Conservation (phyloP, 495 filamentous ascomycete species). For the Rusavskia elegans region DNA sequence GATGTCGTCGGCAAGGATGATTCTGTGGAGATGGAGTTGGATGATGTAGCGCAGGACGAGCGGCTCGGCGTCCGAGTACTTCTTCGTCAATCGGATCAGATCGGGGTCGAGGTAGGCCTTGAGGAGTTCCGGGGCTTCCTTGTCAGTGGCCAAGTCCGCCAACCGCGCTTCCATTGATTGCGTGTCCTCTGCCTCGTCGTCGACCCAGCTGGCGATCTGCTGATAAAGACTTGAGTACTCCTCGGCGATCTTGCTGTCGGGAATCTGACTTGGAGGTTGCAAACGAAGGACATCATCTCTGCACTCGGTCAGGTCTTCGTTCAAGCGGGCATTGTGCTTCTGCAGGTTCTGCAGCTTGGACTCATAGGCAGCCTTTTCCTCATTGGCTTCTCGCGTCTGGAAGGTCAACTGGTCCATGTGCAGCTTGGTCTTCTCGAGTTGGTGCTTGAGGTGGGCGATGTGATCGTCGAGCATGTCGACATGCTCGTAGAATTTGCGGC, state of each 20-base stretch:
- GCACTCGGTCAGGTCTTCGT: slow-evolving; percentile 9
- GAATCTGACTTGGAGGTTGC: slow-evolving; percentile 10
- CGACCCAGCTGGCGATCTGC: slow-evolving; percentile 10
- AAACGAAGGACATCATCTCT: slow-evolving; percentile 10
- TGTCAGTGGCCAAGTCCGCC: background rate
- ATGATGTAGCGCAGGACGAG: slow-evolving; percentile 9
- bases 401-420: slow-evolving; percentile 9
- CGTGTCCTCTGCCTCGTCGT: slow-evolving; percentile 9
- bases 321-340: slow-evolving; percentile 7
- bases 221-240: slow-evolving; percentile 7
- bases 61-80: slow-evolving; percentile 8
- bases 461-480: slow-evolving; percentile 10
- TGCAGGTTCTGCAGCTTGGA: slow-evolving; percentile 2
- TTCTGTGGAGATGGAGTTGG: slow-evolving; percentile 3
- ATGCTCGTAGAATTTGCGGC: slow-evolving; percentile 9
- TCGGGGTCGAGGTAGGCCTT: slow-evolving; percentile 1
- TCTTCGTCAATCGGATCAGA: slow-evolving; percentile 2
- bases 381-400: slow-evolving; percentile 12
- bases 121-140: slow-evolving; percentile 6
- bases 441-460: slow-evolving; percentile 8
- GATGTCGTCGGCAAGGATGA: slow-evolving; percentile 5
- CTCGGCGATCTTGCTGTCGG: slow-evolving; percentile 11
- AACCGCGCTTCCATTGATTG: slow-evolving; percentile 7
- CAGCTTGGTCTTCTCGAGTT: slow-evolving; percentile 6
- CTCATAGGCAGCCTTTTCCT: slow-evolving; percentile 6